Percentiles rank a stretch among this genome's conserved stretches.
phyloP scores from a whole-genome alignment of 2,329 filamentous ascomycete genomes.

The Apiospora marii region DNA sequence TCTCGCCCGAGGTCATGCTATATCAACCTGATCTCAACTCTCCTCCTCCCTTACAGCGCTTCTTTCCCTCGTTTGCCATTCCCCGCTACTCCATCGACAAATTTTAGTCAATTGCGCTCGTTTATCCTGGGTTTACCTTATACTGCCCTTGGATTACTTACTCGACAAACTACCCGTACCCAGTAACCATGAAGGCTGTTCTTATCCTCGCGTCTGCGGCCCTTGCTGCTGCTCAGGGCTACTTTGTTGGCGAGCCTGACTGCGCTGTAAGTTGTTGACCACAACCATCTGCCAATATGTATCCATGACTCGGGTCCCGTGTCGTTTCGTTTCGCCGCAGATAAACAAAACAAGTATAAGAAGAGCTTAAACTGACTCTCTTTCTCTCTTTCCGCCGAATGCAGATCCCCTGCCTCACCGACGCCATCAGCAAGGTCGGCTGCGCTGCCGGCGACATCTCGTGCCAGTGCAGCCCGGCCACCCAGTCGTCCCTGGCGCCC shows the following conservation, averaged over 20 bases:
- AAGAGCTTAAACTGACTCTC: not conserved
- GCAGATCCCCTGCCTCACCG: conserved; percentile 20
- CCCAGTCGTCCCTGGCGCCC: not conserved
- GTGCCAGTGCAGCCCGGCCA: conserved; percentile 5
- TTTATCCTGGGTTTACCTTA: not conserved
- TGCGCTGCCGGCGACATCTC: not conserved
- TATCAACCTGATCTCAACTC: conserved; percentile 6
- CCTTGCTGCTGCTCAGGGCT: not conserved
- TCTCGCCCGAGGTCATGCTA: not conserved
- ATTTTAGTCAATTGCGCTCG: not conserved
- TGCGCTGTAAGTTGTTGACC: conserved; percentile 4
- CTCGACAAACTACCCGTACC: not conserved
- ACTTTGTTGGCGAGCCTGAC: conserved; percentile 12
- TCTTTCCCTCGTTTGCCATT: not conserved
- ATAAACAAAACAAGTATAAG: not conserved
- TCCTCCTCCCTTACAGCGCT: not conserved
- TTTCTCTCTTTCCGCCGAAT: not conserved
- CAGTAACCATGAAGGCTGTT: conserved; percentile 11
- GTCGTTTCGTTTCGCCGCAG: not conserved
- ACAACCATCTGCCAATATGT: no score
- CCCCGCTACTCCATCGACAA: not conserved
- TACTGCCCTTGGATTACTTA: not conserved
- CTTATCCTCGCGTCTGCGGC: not conserved
- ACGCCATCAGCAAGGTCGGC: conserved; percentile 1
- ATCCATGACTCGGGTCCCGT: not conserved